Percentiles rank a stretch among this genome's conserved stretches.
Conservation (phyloP, 805 yeast genomes). For the Ogataea populi-albae region DNA sequence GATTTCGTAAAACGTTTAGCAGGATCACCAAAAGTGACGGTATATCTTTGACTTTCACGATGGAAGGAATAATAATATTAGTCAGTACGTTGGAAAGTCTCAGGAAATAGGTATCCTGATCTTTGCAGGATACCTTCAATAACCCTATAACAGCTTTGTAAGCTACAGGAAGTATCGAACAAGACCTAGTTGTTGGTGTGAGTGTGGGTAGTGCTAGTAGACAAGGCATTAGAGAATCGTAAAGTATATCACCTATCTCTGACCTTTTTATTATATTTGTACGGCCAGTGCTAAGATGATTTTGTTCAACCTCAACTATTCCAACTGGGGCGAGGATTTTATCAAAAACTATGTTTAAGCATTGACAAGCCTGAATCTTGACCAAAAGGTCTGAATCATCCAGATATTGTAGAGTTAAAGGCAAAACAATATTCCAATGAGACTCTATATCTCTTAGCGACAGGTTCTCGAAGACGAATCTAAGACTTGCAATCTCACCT, state of each 20-base stretch:
- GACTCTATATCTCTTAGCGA: constrained; percentile 11
- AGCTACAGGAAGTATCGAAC: constrained; percentile 19
- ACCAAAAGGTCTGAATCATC: constrained; percentile 30
- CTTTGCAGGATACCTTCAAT: constrained; percentile 6
- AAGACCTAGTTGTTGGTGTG: constrained; percentile 25
- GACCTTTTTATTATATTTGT: constrained; percentile 22
- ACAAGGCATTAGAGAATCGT: constrained; percentile 25
- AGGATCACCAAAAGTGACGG: constrained; percentile 20
- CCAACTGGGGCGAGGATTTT: too few species aligned
- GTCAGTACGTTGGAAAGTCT: constrained; percentile 23
- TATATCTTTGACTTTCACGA: constrained; percentile 25
- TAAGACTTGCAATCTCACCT: constrained; percentile 13
- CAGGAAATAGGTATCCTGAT: constrained; percentile 9
- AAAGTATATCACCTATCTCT: constrained; percentile 22
- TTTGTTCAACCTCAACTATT: too few species aligned
- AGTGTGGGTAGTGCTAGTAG: constrained; percentile 29
- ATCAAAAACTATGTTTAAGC: constrained; percentile 9
- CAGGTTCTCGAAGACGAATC: constrained; percentile 9
- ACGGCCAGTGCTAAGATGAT: too few species aligned
- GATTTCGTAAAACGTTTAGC: constrained; percentile 10
- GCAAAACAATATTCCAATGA: constrained; percentile 28
- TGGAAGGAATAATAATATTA: constrained; percentile 27
- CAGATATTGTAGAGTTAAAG: constrained; percentile 25
- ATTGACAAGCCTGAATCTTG: constrained; percentile 21
- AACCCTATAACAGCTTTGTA: constrained; percentile 22